These are phyloP conservation scores for Tricholoma sp. DNA, from an alignment of 768 basidiomycete species.

Conservation along the genomic window DNA sequence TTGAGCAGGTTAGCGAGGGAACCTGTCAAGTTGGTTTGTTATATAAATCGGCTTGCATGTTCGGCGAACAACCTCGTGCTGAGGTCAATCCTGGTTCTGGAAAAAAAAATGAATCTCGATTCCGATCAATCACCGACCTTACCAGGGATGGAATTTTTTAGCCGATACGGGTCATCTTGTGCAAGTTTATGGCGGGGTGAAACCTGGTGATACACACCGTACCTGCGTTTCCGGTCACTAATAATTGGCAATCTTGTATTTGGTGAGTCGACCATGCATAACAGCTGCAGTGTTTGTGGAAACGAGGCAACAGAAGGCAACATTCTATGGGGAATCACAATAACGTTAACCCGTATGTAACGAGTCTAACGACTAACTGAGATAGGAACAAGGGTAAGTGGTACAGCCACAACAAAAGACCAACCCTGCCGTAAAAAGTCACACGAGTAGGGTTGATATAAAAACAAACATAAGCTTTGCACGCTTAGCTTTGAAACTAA, in stretches of 20 bases:
- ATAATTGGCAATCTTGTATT: too few relatives aligned
- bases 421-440: too few relatives aligned
- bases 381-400: neutral
- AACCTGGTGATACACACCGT: neutral
- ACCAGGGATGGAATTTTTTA: neutral
- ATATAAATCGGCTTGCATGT: conserved; percentile 5
- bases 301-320: neutral
- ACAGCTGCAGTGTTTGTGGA: neutral
- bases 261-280: too few relatives aligned
- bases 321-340: neutral
- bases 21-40: neutral
- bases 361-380: neutral
- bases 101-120: neutral
- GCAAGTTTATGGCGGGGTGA: neutral
- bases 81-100: neutral
- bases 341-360: neutral
- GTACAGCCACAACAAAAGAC: too few relatives aligned
- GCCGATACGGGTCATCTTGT: neutral
- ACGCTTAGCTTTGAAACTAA: too few relatives aligned
- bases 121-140: neutral
- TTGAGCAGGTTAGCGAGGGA: neutral
- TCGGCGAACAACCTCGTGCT: neutral
- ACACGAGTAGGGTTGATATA: too few relatives aligned
- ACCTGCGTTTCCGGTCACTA: neutral
- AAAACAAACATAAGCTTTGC: too few relatives aligned